Evolutionary conservation across 257 asterid species (phyloP), one percentile per base, ranked within the genome.

Genomic region (Lycium barbarum): DNA sequence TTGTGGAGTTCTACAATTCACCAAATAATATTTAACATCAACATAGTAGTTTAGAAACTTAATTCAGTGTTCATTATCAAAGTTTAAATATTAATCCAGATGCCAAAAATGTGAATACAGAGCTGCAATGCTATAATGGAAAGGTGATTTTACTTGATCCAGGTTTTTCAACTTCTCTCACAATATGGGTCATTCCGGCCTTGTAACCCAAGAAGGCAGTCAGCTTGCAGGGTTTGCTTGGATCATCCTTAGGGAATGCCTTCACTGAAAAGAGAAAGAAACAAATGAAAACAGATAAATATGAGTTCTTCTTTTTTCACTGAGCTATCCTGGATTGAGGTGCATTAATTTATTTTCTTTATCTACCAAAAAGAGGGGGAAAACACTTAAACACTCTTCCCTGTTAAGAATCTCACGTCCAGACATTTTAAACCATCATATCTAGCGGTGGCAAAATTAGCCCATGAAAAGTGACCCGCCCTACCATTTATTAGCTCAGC

Each of bases 101-200:
- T 58, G 17, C 26, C 9, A 1, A 15, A 58, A 55, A 58, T 58
- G 20, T 26, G 33, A 26, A 26, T 26, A 26, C 33, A 26, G 33
- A 17, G 65, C 9, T 4, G 11, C 17, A 58, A 58, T 58, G n/a
- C 65, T 58, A 81, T 43, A 26, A n/a, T 1, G 40, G 58, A 55
- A 5, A 2, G 49, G 68, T 17, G 6, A 47, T 81, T 14, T 67
- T 89, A 91, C 94, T 90, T 86, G 93, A 92, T 88, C 95, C 92
- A 55, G 92, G 95, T 51, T 90, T 92, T 26, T 92, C 95, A 22
- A 92, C 95, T 62, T 92, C 95, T 54, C 95, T 80, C 78, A 92
- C 90, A 85, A 90, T 90, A 90, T 92, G 95, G 57, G 93, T 92
- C 95, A 92, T 92, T 55, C 95, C 93, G 80, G 93, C 93, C 90